A percentile compares a stretch with the other conserved stretches of the same genome.
Evolutionary conservation across 1,284 basidiomycete species (phyloP).

Genomic region (Leccinum fallax): DNA sequence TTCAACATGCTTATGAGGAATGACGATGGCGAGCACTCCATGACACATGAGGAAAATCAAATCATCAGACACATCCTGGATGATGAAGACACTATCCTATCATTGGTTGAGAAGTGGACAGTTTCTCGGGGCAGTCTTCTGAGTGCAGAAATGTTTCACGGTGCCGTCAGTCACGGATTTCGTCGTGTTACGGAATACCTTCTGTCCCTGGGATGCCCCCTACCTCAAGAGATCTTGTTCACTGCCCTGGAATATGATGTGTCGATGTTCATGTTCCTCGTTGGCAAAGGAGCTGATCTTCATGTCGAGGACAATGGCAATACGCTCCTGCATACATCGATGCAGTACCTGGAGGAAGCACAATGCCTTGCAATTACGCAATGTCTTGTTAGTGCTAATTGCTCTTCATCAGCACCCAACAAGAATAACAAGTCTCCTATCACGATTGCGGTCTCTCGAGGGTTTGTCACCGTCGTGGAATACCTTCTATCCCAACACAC

Average conservation of each 20-base stretch:
- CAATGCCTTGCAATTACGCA: background rate
- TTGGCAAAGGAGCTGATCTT: background rate
- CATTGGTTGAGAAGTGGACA: background rate
- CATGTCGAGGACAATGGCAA: too few species aligned
- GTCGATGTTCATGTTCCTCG: background rate
- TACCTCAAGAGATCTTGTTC: background rate
- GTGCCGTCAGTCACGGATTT: background rate
- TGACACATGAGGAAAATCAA: background rate
- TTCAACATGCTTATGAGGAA: background rate
- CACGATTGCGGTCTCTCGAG: background rate
- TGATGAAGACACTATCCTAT: background rate
- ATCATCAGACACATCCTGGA: background rate
- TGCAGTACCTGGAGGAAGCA: background rate
- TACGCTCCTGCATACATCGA: too few species aligned
- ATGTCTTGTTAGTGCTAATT: background rate
- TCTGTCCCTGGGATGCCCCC: background rate
- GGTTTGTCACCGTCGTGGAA: background rate
- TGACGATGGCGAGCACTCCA: background rate
- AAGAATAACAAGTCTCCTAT: background rate
- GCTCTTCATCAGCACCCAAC: background rate
- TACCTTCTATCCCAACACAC: background rate
- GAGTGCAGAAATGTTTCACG: background rate
- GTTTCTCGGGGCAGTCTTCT: background rate
- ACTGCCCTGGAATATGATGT: background rate
- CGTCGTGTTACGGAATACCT: background rate